Evolutionary conservation across 768 basidiomycete species (phyloP).

Genomic region (Coprinopsis sp.): DNA sequence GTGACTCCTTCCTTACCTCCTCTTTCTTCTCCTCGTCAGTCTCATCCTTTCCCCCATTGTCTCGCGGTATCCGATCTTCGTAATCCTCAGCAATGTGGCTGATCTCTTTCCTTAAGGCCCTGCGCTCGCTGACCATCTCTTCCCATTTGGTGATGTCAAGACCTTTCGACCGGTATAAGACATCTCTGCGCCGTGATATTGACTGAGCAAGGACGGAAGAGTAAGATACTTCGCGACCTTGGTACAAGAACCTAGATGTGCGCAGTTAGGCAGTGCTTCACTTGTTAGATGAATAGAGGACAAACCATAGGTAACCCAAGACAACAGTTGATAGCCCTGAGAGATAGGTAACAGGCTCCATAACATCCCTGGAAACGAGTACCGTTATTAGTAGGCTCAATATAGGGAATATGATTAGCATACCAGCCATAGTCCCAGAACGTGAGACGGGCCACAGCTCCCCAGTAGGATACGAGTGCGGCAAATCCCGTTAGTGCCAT

Average conservation of each 20-base stretch:
- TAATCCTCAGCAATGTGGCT: slow-evolving; percentile 58
- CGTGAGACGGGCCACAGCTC: slow-evolving; percentile 55
- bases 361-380: slow-evolving; percentile 46
- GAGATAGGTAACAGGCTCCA: slow-evolving; percentile 70
- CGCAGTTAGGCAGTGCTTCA: background rate
- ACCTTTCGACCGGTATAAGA: slow-evolving; percentile 51
- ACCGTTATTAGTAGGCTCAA: background rate
- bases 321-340: slow-evolving; percentile 58
- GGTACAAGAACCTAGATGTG: slow-evolving; percentile 47
- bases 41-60: slow-evolving; percentile 23
- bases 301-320: slow-evolving; percentile 55
- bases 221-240: slow-evolving; percentile 62
- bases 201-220: slow-evolving; percentile 56
- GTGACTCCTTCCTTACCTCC: background rate
- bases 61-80: slow-evolving; percentile 39
- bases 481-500: slow-evolving; percentile 58
- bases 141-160: slow-evolving; percentile 59
- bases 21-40: slow-evolving; percentile 10
- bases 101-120: slow-evolving; percentile 48
- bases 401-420: slow-evolving; percentile 9
- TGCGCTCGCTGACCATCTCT: slow-evolving; percentile 49
- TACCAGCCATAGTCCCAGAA: slow-evolving; percentile 59
- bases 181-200: slow-evolving; percentile 51
- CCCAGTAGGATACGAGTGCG: slow-evolving; percentile 62
- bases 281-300: background rate